Evolutionary conservation across 768 basidiomycete genomes (phyloP).

Genomic region (Suillus hirtellus): DNA sequence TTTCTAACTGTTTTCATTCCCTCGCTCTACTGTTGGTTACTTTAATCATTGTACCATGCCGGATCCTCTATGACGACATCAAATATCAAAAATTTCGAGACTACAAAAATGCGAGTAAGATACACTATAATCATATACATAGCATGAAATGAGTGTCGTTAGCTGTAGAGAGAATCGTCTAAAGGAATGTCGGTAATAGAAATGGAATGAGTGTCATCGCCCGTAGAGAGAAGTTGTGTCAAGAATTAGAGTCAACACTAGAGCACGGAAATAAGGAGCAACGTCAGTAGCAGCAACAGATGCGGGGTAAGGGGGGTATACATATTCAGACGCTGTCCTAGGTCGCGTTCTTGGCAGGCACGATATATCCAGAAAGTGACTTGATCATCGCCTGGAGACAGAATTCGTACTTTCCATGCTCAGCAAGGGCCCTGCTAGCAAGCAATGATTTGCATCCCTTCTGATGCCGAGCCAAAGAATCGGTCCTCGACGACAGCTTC

Average conservation of each 20-base stretch:
- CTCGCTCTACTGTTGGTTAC: no score
- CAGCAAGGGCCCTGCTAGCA: background rate
- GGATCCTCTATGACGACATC: no score
- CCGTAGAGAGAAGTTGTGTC: background rate
- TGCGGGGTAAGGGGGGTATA: background rate
- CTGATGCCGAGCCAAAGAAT: background rate
- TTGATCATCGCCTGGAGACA: accelerated
- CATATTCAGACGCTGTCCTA: background rate
- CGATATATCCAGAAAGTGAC: background rate
- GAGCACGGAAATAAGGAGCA: background rate
- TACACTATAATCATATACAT: no score
- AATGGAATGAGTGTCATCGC: background rate
- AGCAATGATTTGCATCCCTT: background rate
- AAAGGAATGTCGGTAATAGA: no score
- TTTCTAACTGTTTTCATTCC: no score
- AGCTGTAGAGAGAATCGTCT: no score
- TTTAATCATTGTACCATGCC: no score
- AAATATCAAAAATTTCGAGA: no score
- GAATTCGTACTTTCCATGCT: background rate
- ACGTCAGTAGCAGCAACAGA: background rate
- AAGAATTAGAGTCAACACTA: background rate
- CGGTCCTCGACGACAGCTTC: background rate
- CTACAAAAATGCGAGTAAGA: no score
- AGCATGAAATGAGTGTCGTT: no score
- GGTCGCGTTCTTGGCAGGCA: background rate